Percentiles rank a stretch among this genome's conserved stretches.
Evolutionary conservation across 441 rosid genomes (phyloP).

Genomic region (Syzygium syzygioides): DNA sequence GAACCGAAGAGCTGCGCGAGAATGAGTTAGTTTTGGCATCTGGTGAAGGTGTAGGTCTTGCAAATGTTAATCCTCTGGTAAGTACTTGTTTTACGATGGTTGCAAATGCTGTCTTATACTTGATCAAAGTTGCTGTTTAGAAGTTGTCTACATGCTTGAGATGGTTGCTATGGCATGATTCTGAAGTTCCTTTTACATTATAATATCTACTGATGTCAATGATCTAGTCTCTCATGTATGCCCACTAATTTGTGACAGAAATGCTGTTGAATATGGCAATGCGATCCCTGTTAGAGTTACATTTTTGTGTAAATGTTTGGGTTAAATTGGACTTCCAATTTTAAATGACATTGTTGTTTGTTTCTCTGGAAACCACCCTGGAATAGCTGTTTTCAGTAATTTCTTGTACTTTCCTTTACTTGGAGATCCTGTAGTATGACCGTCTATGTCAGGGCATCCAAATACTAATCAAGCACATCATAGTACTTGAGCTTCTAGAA

Average conservation of each 20-base stretch:
- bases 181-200: not conserved
- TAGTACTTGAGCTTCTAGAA: not conserved
- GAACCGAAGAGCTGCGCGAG: constrained; percentile 17
- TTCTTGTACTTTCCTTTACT: not conserved
- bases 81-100: constrained; percentile 2
- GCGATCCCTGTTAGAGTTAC: not conserved
- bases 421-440: not conserved
- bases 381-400: not conserved
- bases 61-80: constrained; percentile 79
- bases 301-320: not conserved
- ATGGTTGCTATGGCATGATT: not conserved
- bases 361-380: not conserved
- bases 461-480: not conserved
- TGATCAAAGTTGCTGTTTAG: not conserved
- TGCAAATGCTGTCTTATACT: constrained; percentile 16
- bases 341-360: not conserved
- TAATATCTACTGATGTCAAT: not conserved
- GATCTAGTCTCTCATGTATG: not conserved
- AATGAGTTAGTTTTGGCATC: constrained; percentile 85
- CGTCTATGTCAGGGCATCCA: not conserved
- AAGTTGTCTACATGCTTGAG: not conserved
- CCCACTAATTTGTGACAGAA: not conserved
- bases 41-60: constrained; percentile 74
- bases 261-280: not conserved
- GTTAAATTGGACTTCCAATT: not conserved